These are phyloP conservation scores for Diplodia scrobiculata DNA, from an alignment of 2,329 filamentous ascomycete species.

Conservation along the genomic window DNA sequence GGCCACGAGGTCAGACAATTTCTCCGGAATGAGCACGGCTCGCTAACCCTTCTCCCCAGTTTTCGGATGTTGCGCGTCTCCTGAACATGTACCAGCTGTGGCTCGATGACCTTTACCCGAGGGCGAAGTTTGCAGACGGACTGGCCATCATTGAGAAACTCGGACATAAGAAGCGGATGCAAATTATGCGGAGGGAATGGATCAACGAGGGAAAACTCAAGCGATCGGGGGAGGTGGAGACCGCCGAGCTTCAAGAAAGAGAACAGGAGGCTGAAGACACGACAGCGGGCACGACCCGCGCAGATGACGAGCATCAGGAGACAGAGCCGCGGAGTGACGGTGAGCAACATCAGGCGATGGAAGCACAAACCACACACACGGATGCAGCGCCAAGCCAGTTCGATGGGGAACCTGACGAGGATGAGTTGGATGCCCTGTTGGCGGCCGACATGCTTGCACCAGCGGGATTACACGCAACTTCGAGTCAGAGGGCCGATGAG, in stretches of 20 bases:
- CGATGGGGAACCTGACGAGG: conserved; percentile 48
- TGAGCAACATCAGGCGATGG: conserved; percentile 31
- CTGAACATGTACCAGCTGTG: conserved; percentile 92
- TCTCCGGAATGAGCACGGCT: conserved; percentile 22
- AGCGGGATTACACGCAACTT: neutral
- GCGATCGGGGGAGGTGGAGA: conserved; percentile 23
- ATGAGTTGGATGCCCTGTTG: conserved; percentile 59
- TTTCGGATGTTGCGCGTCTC: conserved; percentile 77
- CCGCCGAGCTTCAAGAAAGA: neutral
- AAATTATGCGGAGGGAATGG: conserved; percentile 75
- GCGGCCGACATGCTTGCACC: conserved; percentile 46
- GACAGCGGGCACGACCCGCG: conserved; percentile 26
- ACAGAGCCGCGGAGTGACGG: conserved; percentile 18
- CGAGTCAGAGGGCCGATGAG: conserved; percentile 31
- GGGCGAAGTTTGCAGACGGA: conserved; percentile 89
- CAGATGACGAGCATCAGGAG: conserved; percentile 19
- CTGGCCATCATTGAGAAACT: conserved; percentile 89
- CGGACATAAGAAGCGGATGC: conserved; percentile 79
- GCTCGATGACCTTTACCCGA: conserved; percentile 94
- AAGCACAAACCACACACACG: conserved; percentile 22
- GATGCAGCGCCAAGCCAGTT: conserved; percentile 13
- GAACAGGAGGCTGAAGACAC: conserved; percentile 30
- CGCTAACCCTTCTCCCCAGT: conserved; percentile 54
- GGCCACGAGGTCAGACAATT: conserved; percentile 72
- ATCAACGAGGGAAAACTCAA: conserved; percentile 72